Conservation (phyloP, 768 basidiomycete species). For the Suillus fuscotomentosus region DNA sequence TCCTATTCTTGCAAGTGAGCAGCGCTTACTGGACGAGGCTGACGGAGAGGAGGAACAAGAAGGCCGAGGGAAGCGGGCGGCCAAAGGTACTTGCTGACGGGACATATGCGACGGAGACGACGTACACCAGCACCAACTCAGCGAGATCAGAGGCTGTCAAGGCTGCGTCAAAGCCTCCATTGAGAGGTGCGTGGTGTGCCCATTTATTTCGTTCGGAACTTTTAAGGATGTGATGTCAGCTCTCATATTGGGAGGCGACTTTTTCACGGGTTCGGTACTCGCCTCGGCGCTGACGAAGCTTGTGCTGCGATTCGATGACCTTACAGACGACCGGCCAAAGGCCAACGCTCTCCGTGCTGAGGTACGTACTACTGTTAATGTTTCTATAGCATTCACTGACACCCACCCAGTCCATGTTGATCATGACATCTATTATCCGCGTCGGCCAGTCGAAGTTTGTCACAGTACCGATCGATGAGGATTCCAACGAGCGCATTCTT, state of each 20-base stretch:
- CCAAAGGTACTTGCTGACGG: slow-evolving; percentile 91
- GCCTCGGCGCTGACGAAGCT: slow-evolving; percentile 89
- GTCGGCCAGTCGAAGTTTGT: slow-evolving; percentile 97
- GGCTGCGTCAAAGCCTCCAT: slow-evolving; percentile 84
- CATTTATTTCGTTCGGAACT: not conserved
- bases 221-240: slow-evolving; percentile 41
- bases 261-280: slow-evolving; percentile 92
- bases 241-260: slow-evolving; percentile 91
- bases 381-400: not conserved
- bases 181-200: slow-evolving; percentile 56
- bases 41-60: slow-evolving; percentile 41
- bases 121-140: slow-evolving; percentile 63
- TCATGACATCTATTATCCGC: slow-evolving; percentile 96
- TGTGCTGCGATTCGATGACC: slow-evolving; percentile 66
- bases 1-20: no score
- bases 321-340: slow-evolving; percentile 47
- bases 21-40: no score
- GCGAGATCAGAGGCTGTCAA: slow-evolving; percentile 79
- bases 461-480: slow-evolving; percentile 92
- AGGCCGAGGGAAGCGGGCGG: slow-evolving; percentile 44
- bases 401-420: slow-evolving; percentile 76
- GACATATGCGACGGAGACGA: slow-evolving; percentile 96
- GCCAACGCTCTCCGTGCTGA: slow-evolving; percentile 15
- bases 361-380: not conserved
- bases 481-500: slow-evolving; percentile 94